phyloP scores from a whole-genome alignment of 2,329 filamentous ascomycete species.

The Penicillium hordei region DNA sequence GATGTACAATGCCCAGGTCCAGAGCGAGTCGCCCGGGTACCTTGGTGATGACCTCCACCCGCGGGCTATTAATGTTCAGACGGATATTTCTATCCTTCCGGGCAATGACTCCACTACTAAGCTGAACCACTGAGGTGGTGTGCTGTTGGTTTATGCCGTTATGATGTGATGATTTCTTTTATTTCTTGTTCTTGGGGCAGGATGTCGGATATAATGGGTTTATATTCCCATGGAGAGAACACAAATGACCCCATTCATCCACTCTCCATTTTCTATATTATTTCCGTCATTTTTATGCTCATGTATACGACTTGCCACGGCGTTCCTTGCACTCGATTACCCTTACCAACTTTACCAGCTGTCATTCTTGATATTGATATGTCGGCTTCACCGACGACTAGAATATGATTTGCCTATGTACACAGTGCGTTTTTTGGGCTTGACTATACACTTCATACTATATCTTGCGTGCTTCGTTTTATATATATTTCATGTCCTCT shows the following conservation, averaged over 20 bases:
- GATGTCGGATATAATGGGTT: not conserved
- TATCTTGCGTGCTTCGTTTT: not conserved
- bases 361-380: not conserved
- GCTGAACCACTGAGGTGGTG: not conserved
- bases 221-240: too few species aligned
- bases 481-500: not conserved
- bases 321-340: not conserved
- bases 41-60: slow-evolving; percentile 17
- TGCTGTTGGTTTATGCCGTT: slow-evolving; percentile 6
- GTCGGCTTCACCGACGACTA: not conserved
- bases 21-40: slow-evolving; percentile 12
- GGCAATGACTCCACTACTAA: slow-evolving; percentile 19
- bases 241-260: not conserved
- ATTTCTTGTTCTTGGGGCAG: not conserved
- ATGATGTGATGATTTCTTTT: slow-evolving; percentile 19
- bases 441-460: not conserved
- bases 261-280: too few species aligned
- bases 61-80: slow-evolving; percentile 32
- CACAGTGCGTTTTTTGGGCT: not conserved
- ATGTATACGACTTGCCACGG: not conserved
- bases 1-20: slow-evolving; percentile 25
- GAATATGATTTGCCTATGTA: not conserved
- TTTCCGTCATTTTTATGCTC: not conserved
- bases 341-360: not conserved
- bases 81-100: slow-evolving; percentile 32